These are phyloP conservation scores for Alternaria arborescens DNA, from an alignment of 2,329 filamentous ascomycete species.

Conservation along the genomic window DNA sequence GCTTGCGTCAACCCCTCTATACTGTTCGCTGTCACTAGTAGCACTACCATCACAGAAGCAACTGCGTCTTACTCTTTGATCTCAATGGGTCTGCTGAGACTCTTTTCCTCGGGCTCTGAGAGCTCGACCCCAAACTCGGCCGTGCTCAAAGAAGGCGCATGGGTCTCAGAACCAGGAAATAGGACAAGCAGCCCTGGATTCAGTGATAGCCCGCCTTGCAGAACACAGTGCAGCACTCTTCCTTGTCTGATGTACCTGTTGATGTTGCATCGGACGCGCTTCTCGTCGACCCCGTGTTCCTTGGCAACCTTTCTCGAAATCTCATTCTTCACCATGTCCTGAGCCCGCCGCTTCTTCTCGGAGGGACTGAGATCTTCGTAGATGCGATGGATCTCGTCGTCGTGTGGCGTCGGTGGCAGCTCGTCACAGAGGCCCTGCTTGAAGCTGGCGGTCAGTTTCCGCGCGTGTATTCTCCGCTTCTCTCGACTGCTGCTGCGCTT, in stretches of 20 bases:
- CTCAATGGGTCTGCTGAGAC: slow-evolving; percentile 15
- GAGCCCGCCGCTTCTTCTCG: slow-evolving; percentile 1
- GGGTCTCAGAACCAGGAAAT: slow-evolving; percentile 5
- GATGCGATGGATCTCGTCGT: background rate
- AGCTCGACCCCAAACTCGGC: slow-evolving; percentile 11
- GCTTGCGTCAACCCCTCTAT: slow-evolving; percentile 11
- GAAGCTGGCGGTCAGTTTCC: slow-evolving; percentile 10
- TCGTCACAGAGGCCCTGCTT: slow-evolving; percentile 1
- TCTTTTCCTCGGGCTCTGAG: slow-evolving; percentile 1
- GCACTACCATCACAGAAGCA: background rate
- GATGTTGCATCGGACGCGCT: slow-evolving; percentile 2
- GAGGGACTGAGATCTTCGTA: slow-evolving; percentile 4
- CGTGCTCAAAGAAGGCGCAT: slow-evolving; percentile 4
- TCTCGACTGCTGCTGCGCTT: slow-evolving; percentile 7
- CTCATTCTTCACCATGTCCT: slow-evolving; percentile 13
- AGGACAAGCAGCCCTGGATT: slow-evolving; percentile 11
- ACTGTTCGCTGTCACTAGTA: slow-evolving; percentile 9
- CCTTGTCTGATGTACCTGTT: slow-evolving; percentile 14
- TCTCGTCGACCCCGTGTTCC: background rate
- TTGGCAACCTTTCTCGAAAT: slow-evolving; percentile 5
- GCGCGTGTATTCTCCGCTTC: slow-evolving; percentile 1
- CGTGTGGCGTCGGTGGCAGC: slow-evolving; percentile 7
- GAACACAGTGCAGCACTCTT: slow-evolving; percentile 10
- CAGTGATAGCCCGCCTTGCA: slow-evolving; percentile 1
- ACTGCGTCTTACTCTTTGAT: slow-evolving; percentile 18